Percentiles rank a stretch among this genome's conserved stretches.
phyloP scores from a whole-genome alignment of 2,329 filamentous ascomycete genomes.

The Aureobasidium pullulans region DNA sequence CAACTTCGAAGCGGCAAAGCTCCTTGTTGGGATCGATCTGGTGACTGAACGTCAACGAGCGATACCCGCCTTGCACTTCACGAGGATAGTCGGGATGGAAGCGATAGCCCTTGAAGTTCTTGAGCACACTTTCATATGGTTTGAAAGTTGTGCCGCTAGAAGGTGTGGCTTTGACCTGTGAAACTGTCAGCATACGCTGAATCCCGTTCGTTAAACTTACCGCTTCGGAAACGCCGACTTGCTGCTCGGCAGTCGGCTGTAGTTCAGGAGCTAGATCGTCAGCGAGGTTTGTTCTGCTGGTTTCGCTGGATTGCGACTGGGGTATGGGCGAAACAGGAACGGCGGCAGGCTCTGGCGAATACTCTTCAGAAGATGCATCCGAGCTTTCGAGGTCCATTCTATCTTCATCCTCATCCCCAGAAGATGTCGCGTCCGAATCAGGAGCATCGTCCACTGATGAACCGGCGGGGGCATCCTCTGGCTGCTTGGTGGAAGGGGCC shows the following conservation, averaged over 20 bases:
- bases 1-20: constrained; percentile 70
- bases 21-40: constrained; percentile 69
- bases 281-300: constrained; percentile 19
- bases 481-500: constrained; percentile 16
- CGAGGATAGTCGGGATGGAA: constrained; percentile 73
- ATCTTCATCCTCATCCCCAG: neutral
- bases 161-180: neutral
- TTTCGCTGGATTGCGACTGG: neutral
- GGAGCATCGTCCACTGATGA: neutral
- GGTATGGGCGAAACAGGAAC: neutral
- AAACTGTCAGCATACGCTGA: neutral
- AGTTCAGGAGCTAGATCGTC: constrained; percentile 35
- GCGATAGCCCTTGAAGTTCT: constrained; percentile 77
- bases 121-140: constrained; percentile 78
- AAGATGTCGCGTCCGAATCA: neutral
- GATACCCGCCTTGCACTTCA: constrained; percentile 66
- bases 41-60: constrained; percentile 89
- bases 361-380: constrained; percentile 8
- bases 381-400: constrained; percentile 11
- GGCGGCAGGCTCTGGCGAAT: constrained; percentile 4
- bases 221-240: constrained; percentile 18
- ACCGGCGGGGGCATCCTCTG: neutral
- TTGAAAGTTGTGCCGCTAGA: constrained; percentile 23
- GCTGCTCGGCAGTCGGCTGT: constrained; percentile 23
- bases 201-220: neutral